Conservation (phyloP, 805 yeast species). For the Metahyphopichia silvanorum region DNA sequence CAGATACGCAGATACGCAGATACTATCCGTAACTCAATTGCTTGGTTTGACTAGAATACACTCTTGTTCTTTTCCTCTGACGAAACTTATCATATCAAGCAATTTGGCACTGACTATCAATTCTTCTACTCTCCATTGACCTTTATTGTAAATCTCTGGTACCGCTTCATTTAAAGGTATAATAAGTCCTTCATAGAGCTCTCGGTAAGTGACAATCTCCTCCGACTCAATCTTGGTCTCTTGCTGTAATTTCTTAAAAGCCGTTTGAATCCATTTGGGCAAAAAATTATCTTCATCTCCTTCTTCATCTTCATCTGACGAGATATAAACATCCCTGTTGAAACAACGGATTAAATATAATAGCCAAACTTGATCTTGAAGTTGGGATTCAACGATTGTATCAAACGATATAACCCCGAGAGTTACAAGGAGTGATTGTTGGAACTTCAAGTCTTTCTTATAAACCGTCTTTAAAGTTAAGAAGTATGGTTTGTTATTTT, state of each 20-base stretch:
- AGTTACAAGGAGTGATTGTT: constrained; percentile 50
- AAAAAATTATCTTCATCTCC: constrained; percentile 28
- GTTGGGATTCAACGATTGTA: constrained; percentile 44
- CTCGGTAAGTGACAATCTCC: constrained; percentile 54
- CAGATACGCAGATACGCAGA: too few relatives aligned
- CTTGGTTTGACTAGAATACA: constrained; percentile 42
- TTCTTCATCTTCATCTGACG: constrained; percentile 22
- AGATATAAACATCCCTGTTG: constrained; percentile 37
- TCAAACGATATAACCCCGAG: constrained; percentile 58
- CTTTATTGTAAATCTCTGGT: constrained; percentile 54
- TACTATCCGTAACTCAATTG: too few relatives aligned
- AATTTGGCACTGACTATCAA: constrained; percentile 51
- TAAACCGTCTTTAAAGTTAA: constrained; percentile 56
- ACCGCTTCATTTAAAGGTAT: constrained; percentile 46
- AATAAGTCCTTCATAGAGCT: constrained; percentile 51
- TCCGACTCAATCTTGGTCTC: constrained; percentile 42
- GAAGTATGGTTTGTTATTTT: constrained; percentile 40
- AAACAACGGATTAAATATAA: constrained; percentile 62
- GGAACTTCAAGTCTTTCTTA: constrained; percentile 52
- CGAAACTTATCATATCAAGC: constrained; percentile 50
- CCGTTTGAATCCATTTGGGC: constrained; percentile 50
- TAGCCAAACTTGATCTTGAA: constrained; percentile 56
- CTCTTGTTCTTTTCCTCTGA: constrained; percentile 42
- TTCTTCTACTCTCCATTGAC: constrained; percentile 47
- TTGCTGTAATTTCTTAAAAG: constrained; percentile 34